Evolutionary conservation across 2,329 filamentous ascomycete species (phyloP), one percentile per base, ranked within the genome.

Genomic region (Diaporthe vaccinii): DNA sequence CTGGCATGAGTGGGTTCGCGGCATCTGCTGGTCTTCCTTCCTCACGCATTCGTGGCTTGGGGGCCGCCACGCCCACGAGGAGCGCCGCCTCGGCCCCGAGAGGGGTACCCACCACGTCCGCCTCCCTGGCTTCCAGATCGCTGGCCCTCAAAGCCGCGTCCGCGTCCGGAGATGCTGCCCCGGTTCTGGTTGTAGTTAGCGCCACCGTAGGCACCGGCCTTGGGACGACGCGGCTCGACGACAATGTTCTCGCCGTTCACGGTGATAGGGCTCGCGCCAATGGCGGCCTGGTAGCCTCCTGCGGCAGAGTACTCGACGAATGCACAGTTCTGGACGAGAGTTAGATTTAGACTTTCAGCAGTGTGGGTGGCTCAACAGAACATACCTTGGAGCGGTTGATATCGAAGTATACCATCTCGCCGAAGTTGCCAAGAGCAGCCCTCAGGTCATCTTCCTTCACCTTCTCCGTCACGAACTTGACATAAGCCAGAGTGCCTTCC

Each of bases 391-490:
- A 86, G 76, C 94, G 92, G 85, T 94, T 95, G 80, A 96, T 90
- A 74, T 95, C 94, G 78, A 96, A 95, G 81, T 93, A 92, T 73
- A 89, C 88, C 74, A 96, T 84, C 81, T 93, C 90, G 78, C 94
- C 93, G 79, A 93, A 95, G 79, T 92, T 91, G 79, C 91, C 88
- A 70, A 99, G 87, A 72, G 91, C 89, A 72, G 89, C 88, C 84
- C 90, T 93, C 76, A 99, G 88, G 62, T 95, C 91, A 55, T 91
- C 90, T 20, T 92, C 90, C 82, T 82, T 91, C 71, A 99, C 93
- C 86, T 95, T 96, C 46, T 98, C 95, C 68, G 93, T 96, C 68
- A 98, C 96, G 80, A 96, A 98, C 89, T 98, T 98, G 84, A 99
- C 95, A 84, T 98, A 98, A 28, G 94, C 97, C 79, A 95, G 91